These are phyloP conservation scores for Dryas octopetala DNA, from an alignment of 306 rosid genomes.

Conservation along the genomic window DNA sequence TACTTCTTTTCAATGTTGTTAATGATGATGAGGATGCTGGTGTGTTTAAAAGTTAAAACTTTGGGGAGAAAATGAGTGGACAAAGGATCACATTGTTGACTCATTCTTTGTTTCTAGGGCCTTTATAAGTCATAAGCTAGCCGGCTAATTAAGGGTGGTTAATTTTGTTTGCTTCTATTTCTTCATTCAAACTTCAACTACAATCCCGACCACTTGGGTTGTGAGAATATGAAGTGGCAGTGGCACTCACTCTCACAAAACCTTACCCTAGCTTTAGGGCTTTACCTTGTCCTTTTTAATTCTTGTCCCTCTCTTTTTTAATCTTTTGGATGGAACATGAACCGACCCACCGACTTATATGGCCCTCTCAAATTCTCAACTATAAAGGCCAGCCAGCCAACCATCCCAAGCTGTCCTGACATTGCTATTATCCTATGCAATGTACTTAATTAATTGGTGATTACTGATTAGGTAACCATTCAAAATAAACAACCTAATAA, in stretches of 20 bases:
- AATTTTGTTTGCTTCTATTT: conserved; percentile 24
- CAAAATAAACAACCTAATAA: conserved; percentile 31
- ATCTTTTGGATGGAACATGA: conserved; percentile 37
- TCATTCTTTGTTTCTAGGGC: conserved; percentile 22
- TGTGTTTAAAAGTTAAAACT: conserved; percentile 27
- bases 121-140: conserved; percentile 37
- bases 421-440: conserved; percentile 26
- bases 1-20: conserved; percentile 24
- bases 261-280: conserved; percentile 9
- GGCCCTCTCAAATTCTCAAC: conserved; percentile 41
- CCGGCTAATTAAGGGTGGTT: conserved; percentile 16
- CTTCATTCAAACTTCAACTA: conserved; percentile 24
- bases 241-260: conserved; percentile 53
- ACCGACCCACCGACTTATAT: conserved; percentile 61
- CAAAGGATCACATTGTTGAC: conserved; percentile 53
- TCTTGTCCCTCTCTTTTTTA: conserved; percentile 3
- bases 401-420: conserved; percentile 38
- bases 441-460: conserved; percentile 1
- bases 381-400: conserved; percentile 30
- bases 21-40: conserved; percentile 38
- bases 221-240: conserved; percentile 31
- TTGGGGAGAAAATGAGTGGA: conserved; percentile 26
- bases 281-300: conserved; percentile 11
- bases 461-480: conserved; percentile 36
- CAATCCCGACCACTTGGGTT: conserved; percentile 37